A percentile compares a stretch with the other conserved stretches of the same genome.
These are phyloP conservation scores for Fusarium longipes DNA, from an alignment of 2,329 filamentous ascomycete species.

Conservation along the genomic window DNA sequence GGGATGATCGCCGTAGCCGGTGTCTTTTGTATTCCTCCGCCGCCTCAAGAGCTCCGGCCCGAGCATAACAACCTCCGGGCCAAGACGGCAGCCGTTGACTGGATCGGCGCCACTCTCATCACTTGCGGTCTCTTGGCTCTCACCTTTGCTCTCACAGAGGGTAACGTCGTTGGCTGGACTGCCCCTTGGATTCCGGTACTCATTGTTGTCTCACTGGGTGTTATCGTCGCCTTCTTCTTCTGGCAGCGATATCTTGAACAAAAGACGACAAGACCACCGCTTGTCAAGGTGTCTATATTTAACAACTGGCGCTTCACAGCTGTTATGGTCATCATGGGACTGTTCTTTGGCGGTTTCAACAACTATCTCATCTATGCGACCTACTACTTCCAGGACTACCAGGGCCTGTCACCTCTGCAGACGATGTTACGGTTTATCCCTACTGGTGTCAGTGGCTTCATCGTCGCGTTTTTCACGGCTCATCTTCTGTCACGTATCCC, in stretches of 20 bases:
- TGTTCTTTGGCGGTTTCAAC: slow-evolving; percentile 77
- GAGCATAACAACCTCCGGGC: slow-evolving; percentile 45
- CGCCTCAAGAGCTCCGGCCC: slow-evolving; percentile 50
- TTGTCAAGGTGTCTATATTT: slow-evolving; percentile 77
- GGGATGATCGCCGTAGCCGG: slow-evolving; percentile 66
- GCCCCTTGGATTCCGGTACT: slow-evolving; percentile 71
- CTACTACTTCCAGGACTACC: slow-evolving; percentile 77
- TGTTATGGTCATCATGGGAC: slow-evolving; percentile 71
- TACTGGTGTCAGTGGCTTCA: slow-evolving; percentile 68
- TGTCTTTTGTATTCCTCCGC: slow-evolving; percentile 68
- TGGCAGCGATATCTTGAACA: slow-evolving; percentile 66
- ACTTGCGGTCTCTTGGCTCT: slow-evolving; percentile 71
- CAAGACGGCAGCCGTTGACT: slow-evolving; percentile 67
- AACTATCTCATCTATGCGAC: slow-evolving; percentile 75
- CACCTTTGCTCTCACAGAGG: slow-evolving; percentile 75
- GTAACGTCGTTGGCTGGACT: slow-evolving; percentile 75
- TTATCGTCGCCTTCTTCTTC: slow-evolving; percentile 66
- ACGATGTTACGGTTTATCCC: slow-evolving; percentile 77
- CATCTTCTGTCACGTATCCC: slow-evolving; percentile 68
- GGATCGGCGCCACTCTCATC: slow-evolving; percentile 72
- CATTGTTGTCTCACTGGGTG: slow-evolving; percentile 67
- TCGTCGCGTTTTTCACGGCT: slow-evolving; percentile 67
- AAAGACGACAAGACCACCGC: slow-evolving; percentile 56
- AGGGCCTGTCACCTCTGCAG: slow-evolving; percentile 69
- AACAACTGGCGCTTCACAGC: slow-evolving; percentile 68